These are phyloP conservation scores for Suhomyces bribrorum DNA, from an alignment of 1,139 yeast species.

Conservation along the genomic window DNA sequence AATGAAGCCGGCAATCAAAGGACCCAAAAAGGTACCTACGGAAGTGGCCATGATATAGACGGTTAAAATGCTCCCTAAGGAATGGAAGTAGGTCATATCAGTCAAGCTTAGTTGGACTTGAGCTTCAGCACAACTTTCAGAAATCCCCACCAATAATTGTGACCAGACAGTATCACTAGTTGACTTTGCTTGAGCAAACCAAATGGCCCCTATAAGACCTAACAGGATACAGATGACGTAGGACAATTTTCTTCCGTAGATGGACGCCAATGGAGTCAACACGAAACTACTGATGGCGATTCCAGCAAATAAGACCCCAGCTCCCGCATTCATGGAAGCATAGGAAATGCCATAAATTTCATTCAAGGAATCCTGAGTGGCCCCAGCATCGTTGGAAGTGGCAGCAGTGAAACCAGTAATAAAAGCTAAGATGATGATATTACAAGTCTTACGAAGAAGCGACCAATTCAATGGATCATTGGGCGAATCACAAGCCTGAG, in stretches of 20 bases:
- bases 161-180: constrained; percentile 38
- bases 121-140: constrained; percentile 39
- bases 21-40: constrained; percentile 41
- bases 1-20: constrained; percentile 35
- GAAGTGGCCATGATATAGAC: constrained; percentile 40
- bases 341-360: constrained; percentile 34
- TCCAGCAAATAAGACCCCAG: constrained; percentile 37
- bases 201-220: constrained; percentile 33
- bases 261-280: constrained; percentile 34
- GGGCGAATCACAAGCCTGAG: constrained; percentile 58
- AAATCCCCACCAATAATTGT: constrained; percentile 37
- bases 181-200: constrained; percentile 31
- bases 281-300: constrained; percentile 35
- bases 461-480: constrained; percentile 61
- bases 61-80: constrained; percentile 41
- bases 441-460: constrained; percentile 23
- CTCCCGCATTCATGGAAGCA: constrained; percentile 38
- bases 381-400: constrained; percentile 36
- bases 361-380: constrained; percentile 39
- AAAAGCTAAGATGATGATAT: constrained; percentile 23
- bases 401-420: constrained; percentile 41
- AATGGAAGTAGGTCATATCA: constrained; percentile 38
- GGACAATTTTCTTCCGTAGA: constrained; percentile 36
- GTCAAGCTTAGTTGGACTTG: constrained; percentile 39
- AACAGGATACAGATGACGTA: constrained; percentile 31